Evolutionary conservation across 1,284 basidiomycete species (phyloP).

Genomic region (Rhizopogon parksii): DNA sequence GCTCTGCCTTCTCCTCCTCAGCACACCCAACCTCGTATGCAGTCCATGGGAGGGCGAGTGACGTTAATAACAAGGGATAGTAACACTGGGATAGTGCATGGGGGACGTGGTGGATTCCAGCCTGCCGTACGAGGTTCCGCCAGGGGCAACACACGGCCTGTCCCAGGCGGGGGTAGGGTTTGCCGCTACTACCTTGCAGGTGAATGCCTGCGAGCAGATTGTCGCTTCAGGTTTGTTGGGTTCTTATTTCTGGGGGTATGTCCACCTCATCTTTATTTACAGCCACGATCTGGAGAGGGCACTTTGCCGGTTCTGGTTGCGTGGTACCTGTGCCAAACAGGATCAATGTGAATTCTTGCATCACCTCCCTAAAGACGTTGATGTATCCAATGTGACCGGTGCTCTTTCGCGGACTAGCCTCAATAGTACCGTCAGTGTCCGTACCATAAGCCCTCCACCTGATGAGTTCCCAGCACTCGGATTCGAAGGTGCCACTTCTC

Average conservation of each 20-base stretch:
- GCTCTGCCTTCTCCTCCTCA: constrained; percentile 41
- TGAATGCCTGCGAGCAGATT: constrained; percentile 93
- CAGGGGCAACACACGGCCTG: constrained; percentile 53
- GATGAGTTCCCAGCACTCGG: constrained; percentile 89
- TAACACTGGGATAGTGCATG: constrained; percentile 30
- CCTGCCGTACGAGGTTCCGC: constrained; percentile 43
- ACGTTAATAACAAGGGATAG: constrained; percentile 53
- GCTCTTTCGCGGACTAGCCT: constrained; percentile 69
- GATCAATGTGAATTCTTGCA: constrained; percentile 89
- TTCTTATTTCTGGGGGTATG: not conserved
- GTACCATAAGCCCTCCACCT: constrained; percentile 39
- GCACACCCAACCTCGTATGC: constrained; percentile 43
- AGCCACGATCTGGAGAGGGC: constrained; percentile 91
- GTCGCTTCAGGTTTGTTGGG: constrained; percentile 81
- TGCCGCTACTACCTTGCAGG: constrained; percentile 96
- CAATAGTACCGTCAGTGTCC: constrained; percentile 34
- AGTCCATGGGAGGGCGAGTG: constrained; percentile 57
- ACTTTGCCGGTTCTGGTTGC: constrained; percentile 94
- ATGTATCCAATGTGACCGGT: constrained; percentile 57
- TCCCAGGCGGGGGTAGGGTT: constrained; percentile 63
- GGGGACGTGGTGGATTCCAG: constrained; percentile 40
- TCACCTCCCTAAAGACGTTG: constrained; percentile 76
- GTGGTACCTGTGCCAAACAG: constrained; percentile 92
- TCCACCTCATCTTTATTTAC: constrained; percentile 9
- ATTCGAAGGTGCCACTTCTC: constrained; percentile 30